A percentile compares a stretch with the other conserved stretches of the same genome.
phyloP scores from a whole-genome alignment of 2,329 filamentous ascomycete genomes.

The Capronia epimyces region DNA sequence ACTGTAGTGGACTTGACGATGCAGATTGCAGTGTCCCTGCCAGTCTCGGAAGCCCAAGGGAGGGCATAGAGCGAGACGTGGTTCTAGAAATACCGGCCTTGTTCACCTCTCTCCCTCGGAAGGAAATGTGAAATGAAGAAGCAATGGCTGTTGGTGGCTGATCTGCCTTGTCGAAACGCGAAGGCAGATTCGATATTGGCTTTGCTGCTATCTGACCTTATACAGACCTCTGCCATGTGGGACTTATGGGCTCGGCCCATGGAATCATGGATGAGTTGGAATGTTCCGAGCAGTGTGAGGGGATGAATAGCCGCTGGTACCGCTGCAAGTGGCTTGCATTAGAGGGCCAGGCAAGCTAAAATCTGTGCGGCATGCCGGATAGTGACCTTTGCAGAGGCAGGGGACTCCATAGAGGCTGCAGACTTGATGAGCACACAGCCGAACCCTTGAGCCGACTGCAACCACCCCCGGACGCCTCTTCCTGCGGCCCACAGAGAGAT shows the following conservation, averaged over 20 bases:
- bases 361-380: constrained; percentile 3
- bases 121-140: constrained; percentile 45
- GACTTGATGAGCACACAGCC: constrained; percentile 7
- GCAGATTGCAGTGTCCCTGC: neutral
- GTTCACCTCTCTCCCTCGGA: neutral
- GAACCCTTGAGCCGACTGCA: constrained; percentile 1
- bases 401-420: constrained; percentile 1
- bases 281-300: constrained; percentile 10
- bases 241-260: constrained; percentile 11
- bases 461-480: neutral
- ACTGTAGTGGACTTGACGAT: neutral
- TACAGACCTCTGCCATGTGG: constrained; percentile 8
- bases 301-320: constrained; percentile 23
- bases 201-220: constrained; percentile 15
- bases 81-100: constrained; percentile 5
- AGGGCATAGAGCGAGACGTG: neutral
- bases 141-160: constrained; percentile 27
- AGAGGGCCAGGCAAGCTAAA: constrained; percentile 8
- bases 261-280: constrained; percentile 1
- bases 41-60: neutral
- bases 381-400: constrained; percentile 4
- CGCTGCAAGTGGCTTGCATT: constrained; percentile 19
- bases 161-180: constrained; percentile 14
- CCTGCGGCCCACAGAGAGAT: no score
- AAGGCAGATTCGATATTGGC: constrained; percentile 23